Evolutionary conservation across 768 basidiomycete genomes (phyloP), one percentile per base, ranked within the genome.

Genomic region (Phylloporus sp.): DNA sequence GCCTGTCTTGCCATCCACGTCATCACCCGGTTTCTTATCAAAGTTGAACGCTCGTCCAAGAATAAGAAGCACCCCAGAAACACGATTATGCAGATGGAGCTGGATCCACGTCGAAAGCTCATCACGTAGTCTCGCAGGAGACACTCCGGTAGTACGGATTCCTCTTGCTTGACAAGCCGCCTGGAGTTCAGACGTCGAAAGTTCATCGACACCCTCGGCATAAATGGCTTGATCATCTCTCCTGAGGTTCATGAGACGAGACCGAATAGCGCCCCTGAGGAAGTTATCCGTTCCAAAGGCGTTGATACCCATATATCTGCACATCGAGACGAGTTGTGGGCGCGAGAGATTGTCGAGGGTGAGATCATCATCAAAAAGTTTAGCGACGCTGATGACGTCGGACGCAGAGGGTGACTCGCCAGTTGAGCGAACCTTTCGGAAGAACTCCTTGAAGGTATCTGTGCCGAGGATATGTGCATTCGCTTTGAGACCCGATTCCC

Each of bases 221-320:
- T 89, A 76, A 60, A 99, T 99, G 46, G 88, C 83, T 71, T 97
- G 87, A 73, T 99, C 95, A 63, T 99, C 97, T 38, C 88, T 80
- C 47, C 93, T 81, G 58, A 99, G 79, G 62, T 88, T 80, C 56
- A 87, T 75, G 23, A 99, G 76, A 26, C 92, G 82, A 38, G 82
- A 81, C 23, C 92, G 87, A 66, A 99, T 91, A 31, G 88, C 84
- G 31, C 92, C 92, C 41, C 95, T 88, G 39, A 99, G 79, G 73
- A 97, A 98, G 72, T 97, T 98, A 71, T 99, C 97, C 15, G 95
- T 98, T 40, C 97, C 97, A 64, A 97, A 99, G 3, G 95, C 95
- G 72, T 98, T 95, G 62, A 98, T 81, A 49, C 88, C 91, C 93
- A 99, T 97, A 69, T 99, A 98, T 51, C 93, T 81, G 60, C 86